A percentile compares a stretch with the other conserved stretches of the same genome.
Evolutionary conservation across 768 basidiomycete species (phyloP).

Genomic region (Auricularia auricula-judae): DNA sequence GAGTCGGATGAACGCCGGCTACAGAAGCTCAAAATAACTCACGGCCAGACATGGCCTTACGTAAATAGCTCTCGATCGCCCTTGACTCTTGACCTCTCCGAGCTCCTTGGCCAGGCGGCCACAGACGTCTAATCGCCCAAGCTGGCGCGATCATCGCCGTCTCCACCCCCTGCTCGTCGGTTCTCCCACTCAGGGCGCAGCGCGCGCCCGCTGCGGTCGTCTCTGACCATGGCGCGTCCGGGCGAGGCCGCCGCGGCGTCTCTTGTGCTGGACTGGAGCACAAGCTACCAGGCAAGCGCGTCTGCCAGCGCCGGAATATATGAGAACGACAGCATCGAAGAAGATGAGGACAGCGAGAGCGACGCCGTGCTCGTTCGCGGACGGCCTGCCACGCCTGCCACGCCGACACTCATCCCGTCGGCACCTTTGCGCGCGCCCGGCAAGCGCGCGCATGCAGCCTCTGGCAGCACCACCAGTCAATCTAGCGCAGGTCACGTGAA

Average conservation of each 20-base stretch:
- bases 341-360: not conserved
- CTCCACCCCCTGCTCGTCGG: slow-evolving; percentile 7
- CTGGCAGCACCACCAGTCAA: not conserved
- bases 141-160: slow-evolving; percentile 8
- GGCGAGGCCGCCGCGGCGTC: not conserved
- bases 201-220: slow-evolving; percentile 5
- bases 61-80: no score
- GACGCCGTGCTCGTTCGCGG: not conserved
- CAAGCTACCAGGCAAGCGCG: slow-evolving; percentile 71
- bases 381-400: not conserved
- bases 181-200: not conserved
- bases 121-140: not conserved
- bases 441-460: not conserved
- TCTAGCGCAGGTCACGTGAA: not conserved
- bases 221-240: not conserved
- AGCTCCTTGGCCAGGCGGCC: no score
- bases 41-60: no score
- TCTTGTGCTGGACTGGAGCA: slow-evolving; percentile 56
- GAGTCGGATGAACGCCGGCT: no score
- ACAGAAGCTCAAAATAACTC: no score
- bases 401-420: not conserved
- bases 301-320: slow-evolving; percentile 51
- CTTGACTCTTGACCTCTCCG: no score
- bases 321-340: slow-evolving; percentile 2
- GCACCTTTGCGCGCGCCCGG: not conserved